Evolutionary conservation across 306 rosid genomes (phyloP), one percentile per base, ranked within the genome.

Genomic region (Quercus alba): DNA sequence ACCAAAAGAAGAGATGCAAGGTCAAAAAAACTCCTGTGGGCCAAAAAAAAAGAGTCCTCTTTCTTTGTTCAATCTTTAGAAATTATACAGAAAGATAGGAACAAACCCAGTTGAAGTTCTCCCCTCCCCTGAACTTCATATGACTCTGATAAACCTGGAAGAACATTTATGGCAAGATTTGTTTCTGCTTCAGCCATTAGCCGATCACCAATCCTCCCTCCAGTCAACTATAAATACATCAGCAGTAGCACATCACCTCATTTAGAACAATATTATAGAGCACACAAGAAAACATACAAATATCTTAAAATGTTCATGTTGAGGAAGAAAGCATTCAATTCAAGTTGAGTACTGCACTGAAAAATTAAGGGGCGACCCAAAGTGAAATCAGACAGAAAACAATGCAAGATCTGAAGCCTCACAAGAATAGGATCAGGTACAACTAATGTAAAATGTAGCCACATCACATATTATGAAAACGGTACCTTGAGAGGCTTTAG

Each of bases 61-160:
- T 25, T 8, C 14, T 19, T 57, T 72, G 33, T 28, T 56, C 63
- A 49, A 41, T 38, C 23, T 31, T 56, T 5, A 21, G 76, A 83
- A 33, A 30, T 44, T 33, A 28, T 41, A 23, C 10, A 68, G 58
- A 78, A 23, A 72, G 72, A 75, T 67, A 72, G 75, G 81, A 83
- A 81, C 93, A 84, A 72, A 91, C 99, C 99, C 54, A 95, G 86
- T 85, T 95, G 99, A 80, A 95, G 93, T 89, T 95, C 99, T 86
- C 99, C 99, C 81, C 98, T 92, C 82, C 99, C 99, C 86, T 93
- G 99, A 83, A 95, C 99, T 92, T 95, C 99, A 81, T 38, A 95
- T 52, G 98, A 89, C 56, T 95, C 99, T 55, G 97, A 88, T 80
- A 93, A 79, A 77, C 98, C 99, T 18, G 99, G 98, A 77, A 95